Percentiles rank a stretch among this genome's conserved stretches.
These are phyloP conservation scores for Trichoderma gracile DNA, from an alignment of 2,329 filamentous ascomycete genomes.

Conservation along the genomic window DNA sequence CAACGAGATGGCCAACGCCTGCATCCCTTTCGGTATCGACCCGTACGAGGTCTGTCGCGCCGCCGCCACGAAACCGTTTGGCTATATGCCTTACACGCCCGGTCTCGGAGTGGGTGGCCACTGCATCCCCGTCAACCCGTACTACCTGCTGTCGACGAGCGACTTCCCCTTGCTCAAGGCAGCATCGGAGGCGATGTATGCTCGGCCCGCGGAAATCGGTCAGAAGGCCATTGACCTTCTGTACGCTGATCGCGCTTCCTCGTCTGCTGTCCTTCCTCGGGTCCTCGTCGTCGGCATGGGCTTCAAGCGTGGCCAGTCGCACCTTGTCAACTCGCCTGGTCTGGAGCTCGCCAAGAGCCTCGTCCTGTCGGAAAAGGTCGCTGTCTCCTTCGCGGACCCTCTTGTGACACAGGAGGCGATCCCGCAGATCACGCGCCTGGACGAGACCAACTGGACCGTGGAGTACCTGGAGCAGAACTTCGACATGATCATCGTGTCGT, in stretches of 20 bases:
- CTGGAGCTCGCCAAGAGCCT: slow-evolving; percentile 45
- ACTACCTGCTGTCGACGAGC: slow-evolving; percentile 52
- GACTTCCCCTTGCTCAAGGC: slow-evolving; percentile 48
- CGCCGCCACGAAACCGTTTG: slow-evolving; percentile 54
- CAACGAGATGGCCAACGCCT: slow-evolving; percentile 59
- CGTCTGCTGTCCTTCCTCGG: slow-evolving; percentile 29
- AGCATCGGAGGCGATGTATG: slow-evolving; percentile 47
- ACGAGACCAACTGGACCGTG: slow-evolving; percentile 42
- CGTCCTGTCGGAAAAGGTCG: slow-evolving; percentile 39
- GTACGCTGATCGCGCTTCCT: slow-evolving; percentile 13
- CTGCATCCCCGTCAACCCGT: slow-evolving; percentile 58
- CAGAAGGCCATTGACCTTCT: slow-evolving; percentile 40
- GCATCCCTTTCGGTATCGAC: slow-evolving; percentile 47
- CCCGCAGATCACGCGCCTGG: slow-evolving; percentile 43
- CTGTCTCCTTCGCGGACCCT: slow-evolving; percentile 49
- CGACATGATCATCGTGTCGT: slow-evolving; percentile 47
- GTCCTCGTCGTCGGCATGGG: slow-evolving; percentile 51
- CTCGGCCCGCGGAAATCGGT: slow-evolving; percentile 45
- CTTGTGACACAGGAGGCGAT: slow-evolving; percentile 46
- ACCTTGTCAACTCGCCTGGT: slow-evolving; percentile 51
- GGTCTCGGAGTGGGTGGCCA: slow-evolving; percentile 56
- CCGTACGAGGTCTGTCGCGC: slow-evolving; percentile 53
- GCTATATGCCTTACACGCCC: slow-evolving; percentile 51
- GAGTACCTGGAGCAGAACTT: slow-evolving; percentile 42
- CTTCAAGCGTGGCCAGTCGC: slow-evolving; percentile 52